These are phyloP conservation scores for Tricholoma saponaceum DNA, from an alignment of 768 basidiomycete genomes.

Conservation along the genomic window DNA sequence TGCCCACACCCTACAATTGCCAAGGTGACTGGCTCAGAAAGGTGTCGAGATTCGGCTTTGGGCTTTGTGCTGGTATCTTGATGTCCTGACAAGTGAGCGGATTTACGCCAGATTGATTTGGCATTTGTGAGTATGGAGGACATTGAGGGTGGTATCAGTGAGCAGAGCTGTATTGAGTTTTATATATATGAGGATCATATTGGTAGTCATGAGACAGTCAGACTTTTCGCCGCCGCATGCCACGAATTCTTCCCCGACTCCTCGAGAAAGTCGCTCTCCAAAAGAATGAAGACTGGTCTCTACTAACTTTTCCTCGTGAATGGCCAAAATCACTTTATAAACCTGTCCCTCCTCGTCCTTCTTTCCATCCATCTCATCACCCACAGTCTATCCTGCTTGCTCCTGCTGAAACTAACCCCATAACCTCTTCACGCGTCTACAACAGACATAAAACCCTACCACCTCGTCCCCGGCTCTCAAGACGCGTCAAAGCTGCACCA, in stretches of 20 bases:
- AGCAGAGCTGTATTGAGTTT: background rate
- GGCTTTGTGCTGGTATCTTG: conserved; percentile 10
- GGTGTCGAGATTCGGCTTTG: background rate
- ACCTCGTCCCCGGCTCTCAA: conserved; percentile 37
- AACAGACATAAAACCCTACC: conserved; percentile 53
- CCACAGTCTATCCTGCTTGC: conserved; percentile 61
- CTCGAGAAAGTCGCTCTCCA: conserved; percentile 33
- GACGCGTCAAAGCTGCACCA: conserved; percentile 15
- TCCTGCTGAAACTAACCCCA: conserved; percentile 39
- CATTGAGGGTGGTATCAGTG: background rate
- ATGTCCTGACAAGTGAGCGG: conserved; percentile 11
- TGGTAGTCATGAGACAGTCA: no score
- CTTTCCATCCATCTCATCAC: conserved; percentile 42
- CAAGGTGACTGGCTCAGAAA: conserved; percentile 51
- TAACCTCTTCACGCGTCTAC: conserved; percentile 48
- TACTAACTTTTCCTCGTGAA: conserved; percentile 17
- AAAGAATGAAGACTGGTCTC: conserved; percentile 17
- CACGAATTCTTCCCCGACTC: conserved; percentile 69
- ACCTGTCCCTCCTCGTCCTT: conserved; percentile 31
- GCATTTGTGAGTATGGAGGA: conserved; percentile 18
- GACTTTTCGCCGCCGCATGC: conserved; percentile 40
- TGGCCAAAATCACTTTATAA: conserved; percentile 30
- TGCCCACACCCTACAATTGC: conserved; percentile 83
- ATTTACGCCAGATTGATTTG: conserved; percentile 33
- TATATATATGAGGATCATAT: background rate